Evolutionary conservation across 148 eudicot species (phyloP).

Genomic region (Persicaria tinctoria): DNA sequence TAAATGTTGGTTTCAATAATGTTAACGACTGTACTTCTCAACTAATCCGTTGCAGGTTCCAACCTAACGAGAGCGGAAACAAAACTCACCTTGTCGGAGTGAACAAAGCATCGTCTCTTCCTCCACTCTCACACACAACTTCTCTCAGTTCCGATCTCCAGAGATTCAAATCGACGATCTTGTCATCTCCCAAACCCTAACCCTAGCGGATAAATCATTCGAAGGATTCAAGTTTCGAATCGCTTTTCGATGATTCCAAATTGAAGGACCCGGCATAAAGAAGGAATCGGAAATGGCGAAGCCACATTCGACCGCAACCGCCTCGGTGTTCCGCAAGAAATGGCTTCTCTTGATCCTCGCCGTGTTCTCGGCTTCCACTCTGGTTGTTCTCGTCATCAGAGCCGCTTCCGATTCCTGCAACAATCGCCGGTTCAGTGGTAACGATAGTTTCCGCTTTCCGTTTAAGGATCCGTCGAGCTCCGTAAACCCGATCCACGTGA

Average conservation of each 20-base stretch:
- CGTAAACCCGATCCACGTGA: constrained; percentile 2
- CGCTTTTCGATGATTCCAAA: not conserved
- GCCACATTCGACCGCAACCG: constrained; percentile 13
- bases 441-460: not conserved
- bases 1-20: too few relatives aligned
- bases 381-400: constrained; percentile 49
- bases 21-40: too few relatives aligned
- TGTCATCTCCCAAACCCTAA: too few relatives aligned
- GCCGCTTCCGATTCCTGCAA: constrained; percentile 42
- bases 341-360: constrained; percentile 47
- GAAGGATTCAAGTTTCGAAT: not conserved
- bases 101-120: too few relatives aligned
- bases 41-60: too few relatives aligned
- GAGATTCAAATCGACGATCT: too few relatives aligned
- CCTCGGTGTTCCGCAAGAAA: constrained; percentile 30
- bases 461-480: constrained; percentile 8
- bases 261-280: not conserved
- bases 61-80: too few relatives aligned
- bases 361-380: constrained; percentile 46
- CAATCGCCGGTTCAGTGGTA: constrained; percentile 14
- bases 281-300: constrained; percentile 38
- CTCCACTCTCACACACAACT: too few relatives aligned
- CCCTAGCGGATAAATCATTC: too few relatives aligned
- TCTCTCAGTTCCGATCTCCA: too few relatives aligned
- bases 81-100: too few relatives aligned